A percentile compares a stretch with the other conserved stretches of the same genome.
phyloP scores from a whole-genome alignment of 2,329 filamentous ascomycete species.

The Xylaria sp. region DNA sequence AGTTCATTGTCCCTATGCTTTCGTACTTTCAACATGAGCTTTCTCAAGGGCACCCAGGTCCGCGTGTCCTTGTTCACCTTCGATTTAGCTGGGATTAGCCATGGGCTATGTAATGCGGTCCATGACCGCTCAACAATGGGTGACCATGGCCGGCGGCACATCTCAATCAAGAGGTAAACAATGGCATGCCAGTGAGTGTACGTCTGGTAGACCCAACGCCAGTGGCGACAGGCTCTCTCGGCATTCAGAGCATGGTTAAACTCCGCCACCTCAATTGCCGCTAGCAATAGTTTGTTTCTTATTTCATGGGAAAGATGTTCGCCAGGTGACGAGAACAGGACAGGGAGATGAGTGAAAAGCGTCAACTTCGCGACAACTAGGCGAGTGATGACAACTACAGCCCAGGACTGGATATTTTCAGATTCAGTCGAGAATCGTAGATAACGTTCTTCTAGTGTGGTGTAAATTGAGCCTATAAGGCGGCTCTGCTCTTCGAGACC shows the following conservation, averaged over 20 bases:
- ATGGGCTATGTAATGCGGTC: slow-evolving; percentile 45
- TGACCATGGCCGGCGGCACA: slow-evolving; percentile 48
- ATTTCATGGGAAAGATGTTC: slow-evolving; percentile 57
- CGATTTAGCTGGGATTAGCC: slow-evolving; percentile 45
- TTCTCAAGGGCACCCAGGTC: slow-evolving; percentile 56
- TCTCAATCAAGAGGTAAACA: slow-evolving; percentile 61
- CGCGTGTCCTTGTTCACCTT: slow-evolving; percentile 47
- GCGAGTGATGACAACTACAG: slow-evolving; percentile 67
- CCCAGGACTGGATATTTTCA: slow-evolving; percentile 53
- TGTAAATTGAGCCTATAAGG: slow-evolving; percentile 40
- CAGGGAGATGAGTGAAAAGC: slow-evolving; percentile 79
- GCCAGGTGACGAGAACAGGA: slow-evolving; percentile 58
- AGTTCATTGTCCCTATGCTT: slow-evolving; percentile 54
- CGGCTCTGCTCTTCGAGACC: slow-evolving; percentile 55
- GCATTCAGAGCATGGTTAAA: slow-evolving; percentile 73
- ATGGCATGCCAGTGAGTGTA: slow-evolving; percentile 65
- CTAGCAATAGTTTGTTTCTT: slow-evolving; percentile 75
- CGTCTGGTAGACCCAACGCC: slow-evolving; percentile 62
- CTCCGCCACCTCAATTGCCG: slow-evolving; percentile 79
- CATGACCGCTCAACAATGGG: slow-evolving; percentile 46
- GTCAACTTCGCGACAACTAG: slow-evolving; percentile 83
- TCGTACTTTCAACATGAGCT: slow-evolving; percentile 54
- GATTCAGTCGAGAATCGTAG: slow-evolving; percentile 53
- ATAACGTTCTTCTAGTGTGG: slow-evolving; percentile 55
- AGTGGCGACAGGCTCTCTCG: slow-evolving; percentile 61